phyloP scores from a whole-genome alignment of 768 basidiomycete genomes.

The Naganishia friedmannii region DNA sequence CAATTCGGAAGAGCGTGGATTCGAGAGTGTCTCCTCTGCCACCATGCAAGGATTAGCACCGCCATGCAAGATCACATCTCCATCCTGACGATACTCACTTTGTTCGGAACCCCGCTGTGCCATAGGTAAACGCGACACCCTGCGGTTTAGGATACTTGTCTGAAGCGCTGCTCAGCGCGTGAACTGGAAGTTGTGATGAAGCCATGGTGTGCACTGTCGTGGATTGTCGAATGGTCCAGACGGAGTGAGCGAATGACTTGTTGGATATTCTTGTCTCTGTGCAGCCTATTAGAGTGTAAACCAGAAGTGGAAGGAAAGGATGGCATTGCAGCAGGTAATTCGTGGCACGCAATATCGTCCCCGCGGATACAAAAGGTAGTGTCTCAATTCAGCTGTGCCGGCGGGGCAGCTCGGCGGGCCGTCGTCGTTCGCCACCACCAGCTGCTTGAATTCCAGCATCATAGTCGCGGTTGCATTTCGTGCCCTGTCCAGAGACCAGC shows the following conservation, averaged over 20 bases:
- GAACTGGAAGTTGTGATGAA: slow-evolving; percentile 21
- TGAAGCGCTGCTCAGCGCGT: slow-evolving; percentile 35
- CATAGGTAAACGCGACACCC: slow-evolving; percentile 73
- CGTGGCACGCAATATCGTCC: too few relatives aligned
- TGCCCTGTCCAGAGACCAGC: too few relatives aligned
- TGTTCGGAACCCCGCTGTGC: slow-evolving; percentile 91
- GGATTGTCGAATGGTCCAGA: not conserved
- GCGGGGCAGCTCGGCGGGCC: too few relatives aligned
- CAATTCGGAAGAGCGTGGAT: slow-evolving; percentile 73
- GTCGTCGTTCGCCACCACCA: too few relatives aligned
- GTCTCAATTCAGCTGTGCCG: too few relatives aligned
- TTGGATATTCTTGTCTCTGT: not conserved
- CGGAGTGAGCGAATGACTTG: not conserved
- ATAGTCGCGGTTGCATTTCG: too few relatives aligned
- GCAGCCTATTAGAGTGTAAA: not conserved
- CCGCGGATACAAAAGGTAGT: not conserved
- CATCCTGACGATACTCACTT: slow-evolving; percentile 58
- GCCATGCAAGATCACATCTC: not conserved
- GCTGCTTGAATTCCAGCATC: too few relatives aligned
- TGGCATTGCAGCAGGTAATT: not conserved
- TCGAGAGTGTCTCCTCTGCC: slow-evolving; percentile 24
- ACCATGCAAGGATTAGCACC: not conserved
- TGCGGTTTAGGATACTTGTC: slow-evolving; percentile 65
- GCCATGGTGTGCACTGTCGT: not conserved
- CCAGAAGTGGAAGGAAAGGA: not conserved